A percentile compares a stretch with the other conserved stretches of the same genome.
Conservation (phyloP, 345 rosid species). For the Syzygium oleosum region DNA sequence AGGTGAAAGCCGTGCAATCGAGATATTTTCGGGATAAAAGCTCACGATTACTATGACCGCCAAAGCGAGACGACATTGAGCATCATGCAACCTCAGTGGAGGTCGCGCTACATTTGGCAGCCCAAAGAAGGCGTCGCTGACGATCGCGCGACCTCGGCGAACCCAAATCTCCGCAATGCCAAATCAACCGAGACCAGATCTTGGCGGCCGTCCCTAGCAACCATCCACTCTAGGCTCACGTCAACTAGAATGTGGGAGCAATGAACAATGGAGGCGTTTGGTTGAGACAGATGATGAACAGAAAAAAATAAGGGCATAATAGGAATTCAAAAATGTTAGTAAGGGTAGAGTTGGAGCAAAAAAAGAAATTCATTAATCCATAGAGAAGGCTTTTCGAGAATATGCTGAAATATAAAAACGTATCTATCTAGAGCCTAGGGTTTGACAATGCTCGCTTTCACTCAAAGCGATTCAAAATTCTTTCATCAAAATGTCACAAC, state of each 20-base stretch:
- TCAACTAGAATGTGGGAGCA: background rate
- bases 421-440: background rate
- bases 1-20: rapidly evolving
- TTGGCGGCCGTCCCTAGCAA: background rate
- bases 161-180: background rate
- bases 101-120: too few relatives aligned
- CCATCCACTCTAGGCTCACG: background rate
- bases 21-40: background rate
- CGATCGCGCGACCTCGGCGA: background rate
- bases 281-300: background rate
- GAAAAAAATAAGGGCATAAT: background rate
- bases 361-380: background rate
- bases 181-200: background rate
- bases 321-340: background rate
- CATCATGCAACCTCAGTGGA: too few relatives aligned
- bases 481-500: background rate
- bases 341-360: background rate
- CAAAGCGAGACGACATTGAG: background rate
- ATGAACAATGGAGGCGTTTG: background rate
- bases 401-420: background rate
- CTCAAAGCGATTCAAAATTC: background rate
- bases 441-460: background rate
- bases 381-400: background rate
- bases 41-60: rapidly evolving
- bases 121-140: too few relatives aligned